Conservation (phyloP, 371 early-diverging fungal genomes). For the Umbelopsis sp. region DNA sequence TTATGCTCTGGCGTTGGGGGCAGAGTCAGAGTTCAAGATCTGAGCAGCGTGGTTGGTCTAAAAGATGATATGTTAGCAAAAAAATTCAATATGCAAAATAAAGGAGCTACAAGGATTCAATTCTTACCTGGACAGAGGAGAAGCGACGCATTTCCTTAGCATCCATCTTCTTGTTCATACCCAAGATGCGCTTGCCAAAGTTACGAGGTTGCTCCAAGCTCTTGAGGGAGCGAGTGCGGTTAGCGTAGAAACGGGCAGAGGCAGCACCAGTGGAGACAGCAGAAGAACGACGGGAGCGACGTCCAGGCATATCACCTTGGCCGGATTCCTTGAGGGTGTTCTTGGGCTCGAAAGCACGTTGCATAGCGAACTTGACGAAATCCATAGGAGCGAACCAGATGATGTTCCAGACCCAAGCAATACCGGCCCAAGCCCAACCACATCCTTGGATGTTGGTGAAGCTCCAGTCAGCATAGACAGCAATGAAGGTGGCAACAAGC, state of each 20-base stretch:
- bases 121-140: slow-evolving; percentile 49
- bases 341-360: slow-evolving; percentile 56
- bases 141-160: slow-evolving; percentile 58
- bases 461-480: slow-evolving; percentile 65
- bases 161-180: slow-evolving; percentile 51
- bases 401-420: slow-evolving; percentile 81
- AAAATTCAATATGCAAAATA: slow-evolving; percentile 17
- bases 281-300: slow-evolving; percentile 48
- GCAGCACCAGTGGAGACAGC: slow-evolving; percentile 45
- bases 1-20: slow-evolving; percentile 7
- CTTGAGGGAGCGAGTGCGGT: slow-evolving; percentile 47
- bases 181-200: slow-evolving; percentile 44
- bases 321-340: slow-evolving; percentile 38
- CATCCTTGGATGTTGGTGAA: slow-evolving; percentile 61
- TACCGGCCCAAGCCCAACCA: slow-evolving; percentile 66
- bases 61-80: slow-evolving; percentile 22
- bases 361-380: slow-evolving; percentile 76
- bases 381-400: slow-evolving; percentile 77
- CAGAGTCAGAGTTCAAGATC: slow-evolving; percentile 46
- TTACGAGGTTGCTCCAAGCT: slow-evolving; percentile 46
- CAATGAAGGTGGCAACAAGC: slow-evolving; percentile 61
- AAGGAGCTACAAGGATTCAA: background rate
- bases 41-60: slow-evolving; percentile 46
- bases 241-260: slow-evolving; percentile 52
- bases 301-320: slow-evolving; percentile 40